Evolutionary conservation across 352 stramenopile genomes (phyloP), one percentile per base, ranked within the genome.

Genomic region (Vaucheria bursata): DNA sequence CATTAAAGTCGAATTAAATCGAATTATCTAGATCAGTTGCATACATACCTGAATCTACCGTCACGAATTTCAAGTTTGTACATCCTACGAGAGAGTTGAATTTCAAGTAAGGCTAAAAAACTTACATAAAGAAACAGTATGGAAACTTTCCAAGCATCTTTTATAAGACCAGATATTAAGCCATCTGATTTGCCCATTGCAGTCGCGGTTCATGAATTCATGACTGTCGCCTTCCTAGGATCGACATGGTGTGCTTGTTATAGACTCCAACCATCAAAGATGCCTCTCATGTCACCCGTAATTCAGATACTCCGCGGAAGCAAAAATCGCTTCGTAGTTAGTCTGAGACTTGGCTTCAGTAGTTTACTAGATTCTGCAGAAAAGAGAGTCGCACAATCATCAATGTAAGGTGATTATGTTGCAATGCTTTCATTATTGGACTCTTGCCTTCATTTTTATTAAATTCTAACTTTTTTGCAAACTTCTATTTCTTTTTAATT

Each of bases 221-320:
- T 83, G 7, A 74, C 72, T 53, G 78, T 83, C 29, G 73, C 78
- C 1, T 83, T 83, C 33, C 64, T 83, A 29, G 71, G 65, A 3
- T 8, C 69, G 12, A 83, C 78, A 1, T 83, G 78, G 78, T 66
- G 68, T 25, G 39, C 53, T 7, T 83, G 78, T 45, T 83, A 83
- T 33, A 53, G 79, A 5, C 68, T 76, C 25, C 78, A 81, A 29
- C 78, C 78, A 33, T 81, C 71, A 1, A 66, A 83, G 78, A 71
- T 34, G 36, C 65, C 78, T 0, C 6, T 83, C 40, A 72, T 83
- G 35, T 53, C 72, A 33, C 78, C 78, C 0, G 34, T 83, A 31
- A 76, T 68, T 68, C 74, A 74, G 29, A 71, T 73, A 3, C 25
- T 83, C 39, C 34, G 65, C 4, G 7, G 73, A n/a, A 83, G 78